These are phyloP conservation scores for Tolypocladium endophyticum DNA, from an alignment of 2,329 filamentous ascomycete genomes.

Conservation along the genomic window DNA sequence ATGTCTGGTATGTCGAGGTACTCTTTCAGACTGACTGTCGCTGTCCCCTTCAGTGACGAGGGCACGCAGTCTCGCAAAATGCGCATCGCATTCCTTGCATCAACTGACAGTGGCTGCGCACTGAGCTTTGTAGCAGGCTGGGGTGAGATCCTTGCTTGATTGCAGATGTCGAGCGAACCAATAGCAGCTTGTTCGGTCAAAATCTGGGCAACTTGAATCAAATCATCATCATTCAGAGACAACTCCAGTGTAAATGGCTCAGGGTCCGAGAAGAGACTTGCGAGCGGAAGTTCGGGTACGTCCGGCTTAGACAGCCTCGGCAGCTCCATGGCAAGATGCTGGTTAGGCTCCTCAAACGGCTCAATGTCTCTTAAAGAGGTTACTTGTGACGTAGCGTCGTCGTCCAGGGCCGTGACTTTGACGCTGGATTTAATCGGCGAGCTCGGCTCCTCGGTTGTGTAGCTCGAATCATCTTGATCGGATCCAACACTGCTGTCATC, in stretches of 20 bases:
- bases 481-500: constrained; percentile 42
- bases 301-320: constrained; percentile 37
- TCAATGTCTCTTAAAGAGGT: constrained; percentile 41
- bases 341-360: constrained; percentile 32
- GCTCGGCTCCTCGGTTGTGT: constrained; percentile 35
- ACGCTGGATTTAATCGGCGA: constrained; percentile 40
- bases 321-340: constrained; percentile 37
- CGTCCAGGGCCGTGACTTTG: constrained; percentile 31
- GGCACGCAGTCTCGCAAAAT: constrained; percentile 35
- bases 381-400: constrained; percentile 41
- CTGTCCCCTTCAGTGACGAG: constrained; percentile 27
- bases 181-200: constrained; percentile 59
- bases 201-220: constrained; percentile 58
- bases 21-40: constrained; percentile 30
- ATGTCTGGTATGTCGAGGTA: constrained; percentile 49
- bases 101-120: constrained; percentile 29
- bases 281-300: constrained; percentile 36
- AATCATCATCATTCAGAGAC: constrained; percentile 44
- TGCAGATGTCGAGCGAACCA: constrained; percentile 30
- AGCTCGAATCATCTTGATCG: constrained; percentile 44
- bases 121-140: constrained; percentile 19
- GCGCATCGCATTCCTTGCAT: constrained; percentile 37
- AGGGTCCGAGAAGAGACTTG: constrained; percentile 47
- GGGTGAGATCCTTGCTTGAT: constrained; percentile 8
- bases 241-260: constrained; percentile 39